phyloP scores from a whole-genome alignment of 441 rosid genomes.

The Pelargonium australe region DNA sequence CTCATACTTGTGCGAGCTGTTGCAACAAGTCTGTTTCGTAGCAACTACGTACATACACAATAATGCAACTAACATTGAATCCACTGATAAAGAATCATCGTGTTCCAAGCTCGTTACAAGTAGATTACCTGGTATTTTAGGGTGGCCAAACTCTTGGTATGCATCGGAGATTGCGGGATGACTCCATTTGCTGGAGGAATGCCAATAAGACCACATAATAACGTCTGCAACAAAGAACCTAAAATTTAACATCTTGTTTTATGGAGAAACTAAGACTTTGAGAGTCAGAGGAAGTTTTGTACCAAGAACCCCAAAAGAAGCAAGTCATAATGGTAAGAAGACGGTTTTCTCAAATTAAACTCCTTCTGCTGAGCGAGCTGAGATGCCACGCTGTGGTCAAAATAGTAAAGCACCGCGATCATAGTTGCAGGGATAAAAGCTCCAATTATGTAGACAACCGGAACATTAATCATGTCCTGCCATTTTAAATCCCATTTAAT shows the following conservation, averaged over 20 bases:
- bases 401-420: constrained; percentile 77
- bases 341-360: constrained; percentile 68
- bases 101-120: no score
- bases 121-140: constrained; percentile 62
- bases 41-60: constrained; percentile 5
- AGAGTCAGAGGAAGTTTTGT: constrained; percentile 8
- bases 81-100: no score
- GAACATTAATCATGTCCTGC: constrained; percentile 69
- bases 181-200: constrained; percentile 81
- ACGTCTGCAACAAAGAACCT: constrained; percentile 34
- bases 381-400: constrained; percentile 80
- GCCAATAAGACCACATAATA: constrained; percentile 68
- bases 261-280: neutral
- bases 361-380: constrained; percentile 78
- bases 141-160: constrained; percentile 69
- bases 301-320: constrained; percentile 59
- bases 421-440: constrained; percentile 80
- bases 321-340: constrained; percentile 72
- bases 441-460: constrained; percentile 62
- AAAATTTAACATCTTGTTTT: neutral
- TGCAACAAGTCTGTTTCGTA: constrained; percentile 49
- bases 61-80: neutral
- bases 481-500: constrained; percentile 9
- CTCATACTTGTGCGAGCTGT: constrained; percentile 48
- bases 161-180: constrained; percentile 84